Evolutionary conservation across 805 yeast species (phyloP), one percentile per base, ranked within the genome.

Genomic region (Candida loeiensis): DNA sequence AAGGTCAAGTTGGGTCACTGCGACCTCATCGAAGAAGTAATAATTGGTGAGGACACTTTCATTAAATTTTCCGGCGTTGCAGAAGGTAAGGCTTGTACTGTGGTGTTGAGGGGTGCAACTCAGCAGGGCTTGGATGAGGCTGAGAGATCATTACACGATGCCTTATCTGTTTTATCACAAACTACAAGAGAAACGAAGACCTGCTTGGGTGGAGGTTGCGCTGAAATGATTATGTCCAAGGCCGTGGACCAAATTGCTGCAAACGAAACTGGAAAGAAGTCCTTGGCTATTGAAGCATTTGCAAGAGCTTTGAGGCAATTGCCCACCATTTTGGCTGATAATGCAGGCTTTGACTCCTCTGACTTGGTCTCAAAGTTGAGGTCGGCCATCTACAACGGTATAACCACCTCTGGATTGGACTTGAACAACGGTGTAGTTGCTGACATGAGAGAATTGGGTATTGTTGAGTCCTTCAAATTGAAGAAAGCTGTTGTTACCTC

Each of bases 181-280:
- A 93, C 98, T 13, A 91, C 96, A 1, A 80, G 75, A 49, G 95
- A 88, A 55, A 86, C 97, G 5, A 80, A 91, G 61, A 89, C 96
- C 5, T 89, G 89, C 33, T 74, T 88, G 36, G 97, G 97, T 31
- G 97, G 96, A 47, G 97, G 97, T 19, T 87, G 95, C 55, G 81
- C 95, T 1, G 82, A 77, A 49, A 68, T 58, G 95, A 84, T 87
- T 53, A 93, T 93, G 99, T 85, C 97, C 13, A 87, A 85, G 63
- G 97, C 98, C 9, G 98, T 90, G 26, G 96, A 90, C 50, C 86
- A 82, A 45, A 83, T 79, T 22, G 96, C 97, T 13, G 95, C 90
- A 56, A 88, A 85, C 57, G 90, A 84, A 52, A 82, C 85, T 22
- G 98, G 98, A 51, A 93, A 93, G 69, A 87, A 85, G 57, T 83